Conservation (phyloP, 2,329 filamentous ascomycete species). For the Biscogniauxia sp. region DNA sequence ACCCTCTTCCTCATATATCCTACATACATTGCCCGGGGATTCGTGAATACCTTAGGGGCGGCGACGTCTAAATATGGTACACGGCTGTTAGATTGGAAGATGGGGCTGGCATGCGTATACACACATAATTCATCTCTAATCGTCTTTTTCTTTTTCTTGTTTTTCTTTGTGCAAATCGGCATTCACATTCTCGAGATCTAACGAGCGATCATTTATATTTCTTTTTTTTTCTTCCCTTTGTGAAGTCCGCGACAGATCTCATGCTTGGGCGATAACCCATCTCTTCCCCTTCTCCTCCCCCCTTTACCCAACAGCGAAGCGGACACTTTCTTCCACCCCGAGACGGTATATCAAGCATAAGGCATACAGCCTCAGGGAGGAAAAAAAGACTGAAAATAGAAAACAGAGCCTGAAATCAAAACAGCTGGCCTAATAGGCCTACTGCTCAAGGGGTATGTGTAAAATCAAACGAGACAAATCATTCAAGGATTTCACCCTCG, state of each 20-base stretch:
- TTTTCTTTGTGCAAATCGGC: background rate
- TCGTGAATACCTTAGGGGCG: no score
- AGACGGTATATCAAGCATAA: constrained; percentile 18
- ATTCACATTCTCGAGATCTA: constrained; percentile 5
- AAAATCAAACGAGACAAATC: background rate
- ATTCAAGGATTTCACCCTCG: background rate
- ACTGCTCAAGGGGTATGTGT: constrained; percentile 2
- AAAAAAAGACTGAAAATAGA: no score
- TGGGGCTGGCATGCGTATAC: no score
- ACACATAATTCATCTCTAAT: no score
- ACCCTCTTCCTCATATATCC: no score
- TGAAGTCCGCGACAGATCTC: constrained; percentile 12
- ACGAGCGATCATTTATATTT: constrained; percentile 15
- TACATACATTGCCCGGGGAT: no score
- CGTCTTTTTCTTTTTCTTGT: no score
- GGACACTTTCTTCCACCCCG: no score
- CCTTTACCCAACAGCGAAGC: constrained; percentile 2
- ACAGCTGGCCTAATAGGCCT: background rate
- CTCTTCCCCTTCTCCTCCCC: background rate
- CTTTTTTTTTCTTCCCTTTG: constrained; percentile 17
- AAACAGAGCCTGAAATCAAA: background rate
- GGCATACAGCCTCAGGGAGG: constrained; percentile 13
- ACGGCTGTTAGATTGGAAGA: no score
- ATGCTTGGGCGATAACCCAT: constrained; percentile 6
- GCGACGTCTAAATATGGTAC: no score